These are phyloP conservation scores for Aureobasidium sp. DNA, from an alignment of 2,329 filamentous ascomycete species.

Conservation along the genomic window DNA sequence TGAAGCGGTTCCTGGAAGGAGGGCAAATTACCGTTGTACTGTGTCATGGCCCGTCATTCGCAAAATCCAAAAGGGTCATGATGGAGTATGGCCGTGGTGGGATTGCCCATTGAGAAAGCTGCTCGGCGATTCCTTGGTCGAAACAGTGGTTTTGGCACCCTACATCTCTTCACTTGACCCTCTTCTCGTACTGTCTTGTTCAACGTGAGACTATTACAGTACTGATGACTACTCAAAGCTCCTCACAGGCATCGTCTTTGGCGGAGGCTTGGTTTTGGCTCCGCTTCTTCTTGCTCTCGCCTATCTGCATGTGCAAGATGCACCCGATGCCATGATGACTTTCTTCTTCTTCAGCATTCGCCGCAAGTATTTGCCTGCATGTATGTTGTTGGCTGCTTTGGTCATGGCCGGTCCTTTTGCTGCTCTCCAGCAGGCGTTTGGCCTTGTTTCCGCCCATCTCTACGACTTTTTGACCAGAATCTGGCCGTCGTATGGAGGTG, in stretches of 20 bases:
- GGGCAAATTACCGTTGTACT: conserved; percentile 48
- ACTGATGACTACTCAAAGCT: conserved; percentile 17
- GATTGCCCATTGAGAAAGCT: conserved; percentile 47
- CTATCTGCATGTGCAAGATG: conserved; percentile 83
- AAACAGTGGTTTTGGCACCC: conserved; percentile 55
- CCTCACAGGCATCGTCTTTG: conserved; percentile 41
- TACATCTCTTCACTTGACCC: conserved; percentile 43
- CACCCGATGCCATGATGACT: conserved; percentile 65
- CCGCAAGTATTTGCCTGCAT: conserved; percentile 71
- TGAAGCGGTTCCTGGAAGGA: conserved; percentile 50
- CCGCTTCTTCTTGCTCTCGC: conserved; percentile 69
- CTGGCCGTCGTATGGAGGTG: conserved; percentile 84
- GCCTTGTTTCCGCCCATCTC: conserved; percentile 79
- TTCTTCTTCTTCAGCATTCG: conserved; percentile 83
- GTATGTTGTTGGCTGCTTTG: conserved; percentile 68
- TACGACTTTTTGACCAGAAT: conserved; percentile 85
- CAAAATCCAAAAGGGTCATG: conserved; percentile 39
- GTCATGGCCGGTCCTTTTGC: conserved; percentile 55
- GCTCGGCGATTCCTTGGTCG: conserved; percentile 47
- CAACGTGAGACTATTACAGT: background rate
- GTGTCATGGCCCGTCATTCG: conserved; percentile 44
- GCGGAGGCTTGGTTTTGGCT: conserved; percentile 44
- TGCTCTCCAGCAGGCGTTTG: conserved; percentile 61
- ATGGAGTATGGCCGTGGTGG: conserved; percentile 46
- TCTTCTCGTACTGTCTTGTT: background rate